These are phyloP conservation scores for Linnemannia zychae DNA, from an alignment of 192 early-diverging fungal genomes.

Conservation along the genomic window DNA sequence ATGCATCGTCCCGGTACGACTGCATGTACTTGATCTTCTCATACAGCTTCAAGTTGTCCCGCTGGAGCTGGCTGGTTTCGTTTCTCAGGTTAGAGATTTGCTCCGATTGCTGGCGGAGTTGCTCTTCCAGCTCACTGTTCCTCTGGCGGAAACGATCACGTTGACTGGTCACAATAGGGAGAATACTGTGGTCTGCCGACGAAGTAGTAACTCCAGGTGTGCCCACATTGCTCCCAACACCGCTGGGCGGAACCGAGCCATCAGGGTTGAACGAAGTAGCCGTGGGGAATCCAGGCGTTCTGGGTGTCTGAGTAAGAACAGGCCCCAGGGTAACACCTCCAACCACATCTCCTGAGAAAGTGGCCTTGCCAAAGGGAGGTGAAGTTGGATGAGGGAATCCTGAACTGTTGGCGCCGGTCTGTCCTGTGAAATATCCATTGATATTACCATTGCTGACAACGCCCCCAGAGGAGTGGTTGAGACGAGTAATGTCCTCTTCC, in stretches of 20 bases:
- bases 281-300: slow-evolving; percentile 43
- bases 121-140: slow-evolving; percentile 87
- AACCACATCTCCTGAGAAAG: slow-evolving; percentile 43
- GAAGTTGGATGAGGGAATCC: slow-evolving; percentile 40
- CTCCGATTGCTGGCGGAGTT: slow-evolving; percentile 63
- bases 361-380: slow-evolving; percentile 35
- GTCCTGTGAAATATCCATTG: slow-evolving; percentile 36
- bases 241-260: not conserved
- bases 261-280: slow-evolving; percentile 22
- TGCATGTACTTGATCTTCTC: slow-evolving; percentile 92
- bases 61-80: slow-evolving; percentile 76
- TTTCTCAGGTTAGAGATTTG: slow-evolving; percentile 70
- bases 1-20: slow-evolving; percentile 64
- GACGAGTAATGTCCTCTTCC: slow-evolving; percentile 66
- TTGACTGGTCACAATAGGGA: slow-evolving; percentile 91
- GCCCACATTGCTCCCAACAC: not conserved
- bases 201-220: slow-evolving; percentile 11
- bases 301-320: slow-evolving; percentile 27
- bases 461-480: slow-evolving; percentile 38
- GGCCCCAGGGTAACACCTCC: slow-evolving; percentile 44
- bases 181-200: slow-evolving; percentile 64
- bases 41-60: slow-evolving; percentile 91
- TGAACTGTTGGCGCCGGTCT: not conserved
- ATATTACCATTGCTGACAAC: not conserved
- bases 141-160: slow-evolving; percentile 91